These are phyloP conservation scores for Kregervanrija delftensis DNA, from an alignment of 805 yeast genomes.

Conservation along the genomic window DNA sequence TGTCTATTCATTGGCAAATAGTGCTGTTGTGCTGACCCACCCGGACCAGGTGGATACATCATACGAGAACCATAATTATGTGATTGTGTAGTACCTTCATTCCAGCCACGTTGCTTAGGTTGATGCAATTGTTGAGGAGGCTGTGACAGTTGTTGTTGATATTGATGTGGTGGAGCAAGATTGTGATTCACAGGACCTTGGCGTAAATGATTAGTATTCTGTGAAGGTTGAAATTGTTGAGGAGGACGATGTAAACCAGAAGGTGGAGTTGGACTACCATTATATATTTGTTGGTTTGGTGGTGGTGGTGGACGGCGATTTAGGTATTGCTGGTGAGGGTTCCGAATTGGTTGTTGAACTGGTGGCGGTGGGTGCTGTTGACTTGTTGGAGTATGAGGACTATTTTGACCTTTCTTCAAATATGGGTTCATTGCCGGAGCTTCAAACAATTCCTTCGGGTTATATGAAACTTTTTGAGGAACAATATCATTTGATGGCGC, in stretches of 20 bases:
- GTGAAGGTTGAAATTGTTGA: constrained; percentile 6
- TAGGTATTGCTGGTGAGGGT: constrained; percentile 4
- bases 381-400: constrained; percentile 10
- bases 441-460: constrained; percentile 7
- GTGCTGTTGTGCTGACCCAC: constrained; percentile 8
- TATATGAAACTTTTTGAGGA: constrained; percentile 14
- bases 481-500: constrained; percentile 23
- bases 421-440: constrained; percentile 12
- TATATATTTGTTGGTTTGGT: constrained; percentile 1
- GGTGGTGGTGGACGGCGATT: constrained; percentile 4
- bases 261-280: constrained; percentile 10
- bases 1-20: constrained; percentile 4
- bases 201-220: no score
- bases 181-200: not conserved
- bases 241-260: constrained; percentile 11
- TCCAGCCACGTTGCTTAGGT: constrained; percentile 6
- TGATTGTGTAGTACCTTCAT: not conserved
- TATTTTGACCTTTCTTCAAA: constrained; percentile 1
- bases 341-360: constrained; percentile 1
- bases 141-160: constrained; percentile 1
- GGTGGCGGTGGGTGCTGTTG: constrained; percentile 11
- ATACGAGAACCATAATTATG: not conserved
- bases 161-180: constrained; percentile 1
- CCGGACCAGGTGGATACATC: not conserved
- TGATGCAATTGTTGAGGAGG: constrained; percentile 3